phyloP scores from a whole-genome alignment of 768 basidiomycete species.

The Suillus clintonianus region DNA sequence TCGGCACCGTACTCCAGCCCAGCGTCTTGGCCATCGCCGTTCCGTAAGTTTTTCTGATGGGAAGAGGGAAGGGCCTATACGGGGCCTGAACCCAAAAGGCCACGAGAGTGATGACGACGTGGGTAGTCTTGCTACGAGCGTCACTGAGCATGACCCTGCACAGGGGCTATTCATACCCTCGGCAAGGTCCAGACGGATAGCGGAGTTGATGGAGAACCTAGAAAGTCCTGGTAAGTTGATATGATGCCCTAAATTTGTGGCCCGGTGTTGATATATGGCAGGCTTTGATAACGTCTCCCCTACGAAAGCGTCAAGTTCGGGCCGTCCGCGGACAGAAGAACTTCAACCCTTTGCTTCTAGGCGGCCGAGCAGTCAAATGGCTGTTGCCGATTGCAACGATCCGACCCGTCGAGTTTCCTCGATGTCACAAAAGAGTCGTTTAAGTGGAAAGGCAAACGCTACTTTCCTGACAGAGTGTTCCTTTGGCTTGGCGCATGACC shows the following conservation, averaged over 20 bases:
- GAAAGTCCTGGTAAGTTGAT: constrained; percentile 61
- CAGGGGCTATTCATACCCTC: constrained; percentile 49
- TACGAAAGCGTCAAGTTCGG: constrained; percentile 52
- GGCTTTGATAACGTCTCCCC: constrained; percentile 54
- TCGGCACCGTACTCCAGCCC: constrained; percentile 58
- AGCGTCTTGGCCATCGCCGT: constrained; percentile 56
- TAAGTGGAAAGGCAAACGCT: constrained; percentile 43
- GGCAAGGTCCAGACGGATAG: constrained; percentile 77
- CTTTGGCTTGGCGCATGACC: constrained; percentile 91
- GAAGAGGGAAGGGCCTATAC: constrained; percentile 84
- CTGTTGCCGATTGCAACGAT: constrained; percentile 18
- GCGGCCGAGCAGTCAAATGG: constrained; percentile 37
- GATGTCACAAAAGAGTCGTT: constrained; percentile 42
- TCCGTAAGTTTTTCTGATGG: constrained; percentile 99
- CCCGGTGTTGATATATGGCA: constrained; percentile 13
- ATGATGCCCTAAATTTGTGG: constrained; percentile 1
- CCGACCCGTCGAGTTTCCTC: constrained; percentile 47
- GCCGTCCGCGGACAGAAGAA: constrained; percentile 44
- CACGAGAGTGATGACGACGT: constrained; percentile 41
- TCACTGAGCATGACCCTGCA: constrained; percentile 17
- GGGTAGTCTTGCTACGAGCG: constrained; percentile 15
- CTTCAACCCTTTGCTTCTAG: constrained; percentile 48
- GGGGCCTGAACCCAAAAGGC: constrained; percentile 47
- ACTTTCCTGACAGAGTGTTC: constrained; percentile 96
- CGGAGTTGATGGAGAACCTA: constrained; percentile 75